Percentiles rank a stretch among this genome's conserved stretches.
phyloP scores from a whole-genome alignment of 1,284 basidiomycete species.

The Pterulicium gracile region DNA sequence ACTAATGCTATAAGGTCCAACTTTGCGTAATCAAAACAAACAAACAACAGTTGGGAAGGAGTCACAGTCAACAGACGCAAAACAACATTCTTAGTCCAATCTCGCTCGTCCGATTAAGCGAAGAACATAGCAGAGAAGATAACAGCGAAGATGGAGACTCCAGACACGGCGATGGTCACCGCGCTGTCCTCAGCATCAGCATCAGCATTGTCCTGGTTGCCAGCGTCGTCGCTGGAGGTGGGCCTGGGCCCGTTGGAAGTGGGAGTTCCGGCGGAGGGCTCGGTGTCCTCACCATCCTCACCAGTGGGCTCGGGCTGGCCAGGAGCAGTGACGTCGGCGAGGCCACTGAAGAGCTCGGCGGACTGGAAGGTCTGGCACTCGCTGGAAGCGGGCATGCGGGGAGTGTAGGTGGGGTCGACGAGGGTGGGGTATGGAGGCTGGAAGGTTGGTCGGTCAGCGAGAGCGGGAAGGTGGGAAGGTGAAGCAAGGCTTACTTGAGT shows the following conservation, averaged over 20 bases:
- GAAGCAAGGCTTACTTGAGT: neutral
- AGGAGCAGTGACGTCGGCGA: neutral
- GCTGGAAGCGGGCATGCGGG: neutral
- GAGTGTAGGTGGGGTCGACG: slow-evolving; percentile 1
- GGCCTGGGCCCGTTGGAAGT: neutral
- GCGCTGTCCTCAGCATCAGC: neutral
- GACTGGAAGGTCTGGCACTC: neutral
- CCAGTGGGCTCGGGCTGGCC: slow-evolving; percentile 1
- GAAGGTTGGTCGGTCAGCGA: neutral
- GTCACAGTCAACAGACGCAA: too few relatives aligned
- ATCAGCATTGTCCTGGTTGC: too few relatives aligned
- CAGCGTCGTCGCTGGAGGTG: too few relatives aligned
- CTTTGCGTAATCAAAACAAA: too few relatives aligned
- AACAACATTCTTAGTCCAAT: too few relatives aligned
- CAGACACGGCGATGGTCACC: neutral
- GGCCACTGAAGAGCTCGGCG: neutral
- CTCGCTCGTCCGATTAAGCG: too few relatives aligned
- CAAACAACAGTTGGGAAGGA: too few relatives aligned
- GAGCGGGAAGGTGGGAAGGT: neutral
- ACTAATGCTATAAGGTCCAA: too few relatives aligned
- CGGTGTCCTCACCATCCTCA: neutral
- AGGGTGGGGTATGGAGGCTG: neutral
- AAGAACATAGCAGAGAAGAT: neutral
- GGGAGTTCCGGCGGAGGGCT: neutral
- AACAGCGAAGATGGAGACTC: neutral